phyloP scores from a whole-genome alignment of 2,329 filamentous ascomycete genomes.

The Bipolaris victoriae region DNA sequence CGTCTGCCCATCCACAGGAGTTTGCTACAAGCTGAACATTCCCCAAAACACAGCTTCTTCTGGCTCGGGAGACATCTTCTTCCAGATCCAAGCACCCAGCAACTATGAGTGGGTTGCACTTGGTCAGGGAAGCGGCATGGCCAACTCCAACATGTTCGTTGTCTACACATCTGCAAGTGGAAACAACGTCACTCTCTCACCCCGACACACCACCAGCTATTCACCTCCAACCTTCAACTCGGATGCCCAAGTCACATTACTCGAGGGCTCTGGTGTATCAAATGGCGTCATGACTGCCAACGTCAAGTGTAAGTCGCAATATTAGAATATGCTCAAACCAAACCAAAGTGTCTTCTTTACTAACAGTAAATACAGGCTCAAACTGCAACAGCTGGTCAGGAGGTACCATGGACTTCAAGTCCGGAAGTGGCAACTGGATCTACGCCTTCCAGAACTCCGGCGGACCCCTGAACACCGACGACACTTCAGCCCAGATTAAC shows the following conservation, averaged over 20 bases:
- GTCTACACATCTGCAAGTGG: conserved; percentile 61
- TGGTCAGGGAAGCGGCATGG: conserved; percentile 62
- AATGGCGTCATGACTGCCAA: conserved; percentile 63
- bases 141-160: conserved; percentile 64
- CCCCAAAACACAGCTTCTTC: conserved; percentile 59
- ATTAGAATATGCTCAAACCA: background rate
- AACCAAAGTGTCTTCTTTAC: background rate
- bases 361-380: conserved; percentile 47
- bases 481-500: conserved; percentile 50
- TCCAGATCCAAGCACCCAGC: conserved; percentile 62
- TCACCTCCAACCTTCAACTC: conserved; percentile 52
- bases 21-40: conserved; percentile 62
- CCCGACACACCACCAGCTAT: conserved; percentile 56
- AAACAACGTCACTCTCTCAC: conserved; percentile 64
- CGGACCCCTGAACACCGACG: conserved; percentile 56
- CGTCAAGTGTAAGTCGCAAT: conserved; percentile 55
- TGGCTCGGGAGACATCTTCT: conserved; percentile 62
- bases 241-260: conserved; percentile 54
- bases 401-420: conserved; percentile 58
- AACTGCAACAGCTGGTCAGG: conserved; percentile 61
- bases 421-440: conserved; percentile 57
- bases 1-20: conserved; percentile 35
- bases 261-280: conserved; percentile 61
- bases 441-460: conserved; percentile 53
- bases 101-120: conserved; percentile 62